A percentile compares a stretch with the other conserved stretches of the same genome.
These are phyloP conservation scores for Cladophialophora exuberans DNA, from an alignment of 2,329 filamentous ascomycete species.

Conservation along the genomic window DNA sequence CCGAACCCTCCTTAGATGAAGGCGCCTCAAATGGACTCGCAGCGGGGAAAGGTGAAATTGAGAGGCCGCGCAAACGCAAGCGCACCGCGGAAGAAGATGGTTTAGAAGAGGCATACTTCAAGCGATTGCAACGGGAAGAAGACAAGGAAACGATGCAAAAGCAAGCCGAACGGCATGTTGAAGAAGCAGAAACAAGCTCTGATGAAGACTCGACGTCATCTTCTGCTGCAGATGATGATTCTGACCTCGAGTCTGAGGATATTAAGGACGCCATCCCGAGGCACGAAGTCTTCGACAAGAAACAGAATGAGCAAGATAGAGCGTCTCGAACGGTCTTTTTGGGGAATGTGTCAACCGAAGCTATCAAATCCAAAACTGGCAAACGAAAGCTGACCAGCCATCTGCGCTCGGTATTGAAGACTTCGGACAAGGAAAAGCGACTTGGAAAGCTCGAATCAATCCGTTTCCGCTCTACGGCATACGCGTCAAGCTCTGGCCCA, in stretches of 20 bases:
- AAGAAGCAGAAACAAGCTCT: slow-evolving; percentile 39
- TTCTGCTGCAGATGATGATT: slow-evolving; percentile 33
- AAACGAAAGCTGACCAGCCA: slow-evolving; percentile 78
- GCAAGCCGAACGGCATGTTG: slow-evolving; percentile 41
- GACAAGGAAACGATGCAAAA: slow-evolving; percentile 35
- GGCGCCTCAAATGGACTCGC: too few species aligned
- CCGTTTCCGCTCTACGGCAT: slow-evolving; percentile 91
- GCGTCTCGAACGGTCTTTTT: slow-evolving; percentile 89
- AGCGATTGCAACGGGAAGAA: slow-evolving; percentile 33
- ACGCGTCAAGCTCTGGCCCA: slow-evolving; percentile 73
- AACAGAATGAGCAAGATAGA: slow-evolving; percentile 62
- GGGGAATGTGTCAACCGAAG: slow-evolving; percentile 82
- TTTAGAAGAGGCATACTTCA: slow-evolving; percentile 31
- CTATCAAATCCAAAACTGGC: slow-evolving; percentile 78
- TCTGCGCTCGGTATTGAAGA: slow-evolving; percentile 72
- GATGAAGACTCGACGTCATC: slow-evolving; percentile 39
- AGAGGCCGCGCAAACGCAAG: slow-evolving; percentile 39
- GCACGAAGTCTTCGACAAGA: slow-evolving; percentile 44
- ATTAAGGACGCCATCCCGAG: slow-evolving; percentile 35
- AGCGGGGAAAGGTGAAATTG: background rate
- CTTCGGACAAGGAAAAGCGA: slow-evolving; percentile 51
- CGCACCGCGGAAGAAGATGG: slow-evolving; percentile 35
- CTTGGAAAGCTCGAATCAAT: slow-evolving; percentile 83
- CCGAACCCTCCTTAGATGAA: background rate
- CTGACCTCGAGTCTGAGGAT: slow-evolving; percentile 31